phyloP scores from a whole-genome alignment of 495 filamentous ascomycete genomes.

The Parathielavia appendiculata region DNA sequence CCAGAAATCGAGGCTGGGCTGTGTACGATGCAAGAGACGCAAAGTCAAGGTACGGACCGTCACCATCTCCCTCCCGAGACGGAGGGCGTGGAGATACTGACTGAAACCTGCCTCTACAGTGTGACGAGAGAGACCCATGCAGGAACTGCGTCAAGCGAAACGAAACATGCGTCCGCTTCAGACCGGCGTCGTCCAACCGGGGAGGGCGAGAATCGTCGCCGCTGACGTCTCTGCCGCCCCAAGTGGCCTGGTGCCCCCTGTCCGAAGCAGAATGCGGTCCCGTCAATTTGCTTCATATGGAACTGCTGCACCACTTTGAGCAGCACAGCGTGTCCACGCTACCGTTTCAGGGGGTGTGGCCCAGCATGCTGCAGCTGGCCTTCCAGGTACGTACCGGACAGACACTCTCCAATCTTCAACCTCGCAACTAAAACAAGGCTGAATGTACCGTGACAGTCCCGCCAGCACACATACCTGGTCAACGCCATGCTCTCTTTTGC shows the following conservation, averaged over 20 bases:
- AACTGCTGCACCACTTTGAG: constrained; percentile 31
- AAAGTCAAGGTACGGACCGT: constrained; percentile 24
- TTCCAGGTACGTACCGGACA: constrained; percentile 13
- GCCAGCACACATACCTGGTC: constrained; percentile 25
- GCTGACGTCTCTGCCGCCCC: constrained; percentile 4
- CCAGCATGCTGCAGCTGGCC: constrained; percentile 25
- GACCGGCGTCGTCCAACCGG: neutral
- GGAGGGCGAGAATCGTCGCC: neutral
- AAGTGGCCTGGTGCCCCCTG: constrained; percentile 6
- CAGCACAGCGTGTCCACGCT: constrained; percentile 22
- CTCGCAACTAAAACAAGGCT: neutral
- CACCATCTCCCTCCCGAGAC: neutral
- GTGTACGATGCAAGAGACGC: constrained; percentile 25
- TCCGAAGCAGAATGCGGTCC: constrained; percentile 11
- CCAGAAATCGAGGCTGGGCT: constrained; percentile 25
- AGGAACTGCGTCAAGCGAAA: constrained; percentile 27
- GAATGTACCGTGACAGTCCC: neutral
- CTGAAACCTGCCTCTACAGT: constrained; percentile 11
- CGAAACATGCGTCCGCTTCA: constrained; percentile 22
- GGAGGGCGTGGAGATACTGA: constrained; percentile 5
- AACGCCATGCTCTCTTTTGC: constrained; percentile 28
- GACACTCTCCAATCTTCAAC: neutral
- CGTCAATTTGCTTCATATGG: constrained; percentile 29
- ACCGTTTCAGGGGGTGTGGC: constrained; percentile 26
- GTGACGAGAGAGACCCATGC: constrained; percentile 26